Conservation (phyloP, 1,284 basidiomycete genomes). For the Lentinus polychrous region DNA sequence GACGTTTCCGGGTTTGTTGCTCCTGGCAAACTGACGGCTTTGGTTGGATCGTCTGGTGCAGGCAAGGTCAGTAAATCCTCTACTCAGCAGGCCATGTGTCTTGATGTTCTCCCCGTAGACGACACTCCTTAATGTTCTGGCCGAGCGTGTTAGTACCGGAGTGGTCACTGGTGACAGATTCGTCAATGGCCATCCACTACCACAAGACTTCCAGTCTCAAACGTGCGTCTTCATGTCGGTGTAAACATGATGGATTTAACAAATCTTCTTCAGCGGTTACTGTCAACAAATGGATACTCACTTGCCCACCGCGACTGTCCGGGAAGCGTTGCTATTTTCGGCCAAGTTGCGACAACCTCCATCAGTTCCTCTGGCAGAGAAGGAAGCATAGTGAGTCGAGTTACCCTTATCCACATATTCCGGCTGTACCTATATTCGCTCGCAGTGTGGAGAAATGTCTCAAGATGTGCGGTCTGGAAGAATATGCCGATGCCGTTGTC, state of each 20-base stretch:
- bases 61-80: slow-evolving; percentile 47
- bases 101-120: slow-evolving; percentile 39
- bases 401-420: background rate
- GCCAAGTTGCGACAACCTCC: slow-evolving; percentile 77
- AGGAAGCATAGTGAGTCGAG: slow-evolving; percentile 60
- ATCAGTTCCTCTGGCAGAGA: slow-evolving; percentile 61
- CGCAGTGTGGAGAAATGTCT: slow-evolving; percentile 70
- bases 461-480: slow-evolving; percentile 71
- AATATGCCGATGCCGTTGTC: slow-evolving; percentile 69
- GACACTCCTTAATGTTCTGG: slow-evolving; percentile 79
- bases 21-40: slow-evolving; percentile 71
- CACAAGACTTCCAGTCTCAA: slow-evolving; percentile 68
- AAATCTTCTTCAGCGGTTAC: slow-evolving; percentile 46
- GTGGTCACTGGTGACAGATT: slow-evolving; percentile 75
- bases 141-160: slow-evolving; percentile 73
- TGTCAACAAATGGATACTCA: slow-evolving; percentile 81
- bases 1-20: slow-evolving; percentile 81
- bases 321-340: slow-evolving; percentile 81
- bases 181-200: slow-evolving; percentile 70
- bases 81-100: slow-evolving; percentile 11
- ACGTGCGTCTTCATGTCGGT: slow-evolving; percentile 32
- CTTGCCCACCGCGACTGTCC: slow-evolving; percentile 66
- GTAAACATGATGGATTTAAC: background rate
- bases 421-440: background rate
- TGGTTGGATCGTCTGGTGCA: slow-evolving; percentile 80